phyloP scores from a whole-genome alignment of 163 green algal genomes.

The Scenedesmus sp. region DNA sequence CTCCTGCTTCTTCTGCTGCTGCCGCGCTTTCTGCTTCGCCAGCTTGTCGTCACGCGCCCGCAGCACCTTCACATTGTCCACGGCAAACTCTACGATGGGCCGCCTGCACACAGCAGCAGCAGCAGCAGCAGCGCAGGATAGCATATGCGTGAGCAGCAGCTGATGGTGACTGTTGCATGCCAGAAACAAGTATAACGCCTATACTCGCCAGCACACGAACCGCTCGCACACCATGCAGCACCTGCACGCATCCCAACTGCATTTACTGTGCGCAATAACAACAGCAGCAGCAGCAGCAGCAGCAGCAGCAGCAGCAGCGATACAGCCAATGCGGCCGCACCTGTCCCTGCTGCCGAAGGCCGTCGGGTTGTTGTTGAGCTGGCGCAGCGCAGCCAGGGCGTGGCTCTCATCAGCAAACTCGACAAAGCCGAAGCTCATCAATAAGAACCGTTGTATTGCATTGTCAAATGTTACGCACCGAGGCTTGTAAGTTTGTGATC shows the following conservation, averaged over 20 bases:
- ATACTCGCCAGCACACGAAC: too few relatives aligned
- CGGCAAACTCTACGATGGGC: slow-evolving; percentile 97
- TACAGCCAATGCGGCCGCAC: not conserved
- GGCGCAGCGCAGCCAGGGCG: slow-evolving; percentile 90
- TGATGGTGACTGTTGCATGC: too few relatives aligned
- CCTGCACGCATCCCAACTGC: too few relatives aligned
- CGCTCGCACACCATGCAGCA: too few relatives aligned
- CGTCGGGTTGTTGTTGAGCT: slow-evolving; percentile 98
- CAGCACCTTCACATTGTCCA: slow-evolving; percentile 91
- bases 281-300: too few relatives aligned
- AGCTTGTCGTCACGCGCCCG: slow-evolving; percentile 72
- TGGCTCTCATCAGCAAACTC: slow-evolving; percentile 91
- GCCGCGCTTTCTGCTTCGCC: slow-evolving; percentile 40
- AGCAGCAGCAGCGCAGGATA: not conserved
- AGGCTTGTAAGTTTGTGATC: too few relatives aligned
- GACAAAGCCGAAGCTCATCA: slow-evolving; percentile 87
- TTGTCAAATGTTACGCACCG: too few relatives aligned
- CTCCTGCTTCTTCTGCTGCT: slow-evolving; percentile 36
- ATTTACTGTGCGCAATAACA: too few relatives aligned
- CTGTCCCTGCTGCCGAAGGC: slow-evolving; percentile 71
- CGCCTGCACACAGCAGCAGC: slow-evolving; percentile 49
- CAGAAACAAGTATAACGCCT: too few relatives aligned
- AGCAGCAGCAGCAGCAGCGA: too few relatives aligned
- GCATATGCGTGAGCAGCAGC: too few relatives aligned
- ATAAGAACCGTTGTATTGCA: too few relatives aligned